phyloP scores from a whole-genome alignment of 352 stramenopile genomes.

The Globisporangium heterothallicum region DNA sequence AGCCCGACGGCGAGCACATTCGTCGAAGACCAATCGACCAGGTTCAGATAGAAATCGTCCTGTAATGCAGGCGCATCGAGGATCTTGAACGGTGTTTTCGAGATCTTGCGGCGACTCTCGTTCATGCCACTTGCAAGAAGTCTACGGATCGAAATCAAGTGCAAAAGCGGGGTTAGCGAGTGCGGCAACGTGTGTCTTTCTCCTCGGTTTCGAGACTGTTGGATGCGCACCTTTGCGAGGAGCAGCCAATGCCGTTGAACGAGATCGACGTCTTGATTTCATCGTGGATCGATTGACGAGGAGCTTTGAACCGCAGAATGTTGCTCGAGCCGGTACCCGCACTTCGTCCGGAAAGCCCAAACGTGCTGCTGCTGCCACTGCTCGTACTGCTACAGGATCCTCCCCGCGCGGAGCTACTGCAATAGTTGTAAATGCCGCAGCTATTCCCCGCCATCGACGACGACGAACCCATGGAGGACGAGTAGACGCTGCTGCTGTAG shows the following conservation, averaged over 20 bases:
- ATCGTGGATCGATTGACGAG: constrained; percentile 47
- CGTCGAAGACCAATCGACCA: constrained; percentile 95
- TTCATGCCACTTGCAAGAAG: constrained; percentile 17
- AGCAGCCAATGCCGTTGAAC: constrained; percentile 36
- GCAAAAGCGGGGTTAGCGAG: neutral
- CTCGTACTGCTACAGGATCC: constrained; percentile 20
- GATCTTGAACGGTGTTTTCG: constrained; percentile 96
- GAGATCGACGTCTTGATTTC: constrained; percentile 53
- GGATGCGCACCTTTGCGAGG: constrained; percentile 25
- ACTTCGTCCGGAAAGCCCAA: constrained; percentile 24
- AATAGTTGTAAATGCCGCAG: constrained; percentile 23
- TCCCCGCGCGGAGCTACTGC: constrained; percentile 2
- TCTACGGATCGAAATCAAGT: neutral
- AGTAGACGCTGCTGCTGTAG: constrained; percentile 16
- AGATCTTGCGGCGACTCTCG: constrained; percentile 67
- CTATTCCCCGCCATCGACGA: constrained; percentile 8
- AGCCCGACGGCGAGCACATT: constrained; percentile 96
- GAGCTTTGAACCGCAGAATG: constrained; percentile 69
- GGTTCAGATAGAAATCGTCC: constrained; percentile 98
- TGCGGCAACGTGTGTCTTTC: neutral
- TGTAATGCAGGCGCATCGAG: constrained; percentile 94
- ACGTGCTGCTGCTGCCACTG: constrained; percentile 18
- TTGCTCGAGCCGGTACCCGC: constrained; percentile 42
- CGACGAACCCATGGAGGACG: constrained; percentile 8
- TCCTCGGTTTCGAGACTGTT: neutral